Percentiles rank a stretch among this genome's conserved stretches.
Conservation (phyloP, 2,329 filamentous ascomycete species). For the Cladosporium sp. region DNA sequence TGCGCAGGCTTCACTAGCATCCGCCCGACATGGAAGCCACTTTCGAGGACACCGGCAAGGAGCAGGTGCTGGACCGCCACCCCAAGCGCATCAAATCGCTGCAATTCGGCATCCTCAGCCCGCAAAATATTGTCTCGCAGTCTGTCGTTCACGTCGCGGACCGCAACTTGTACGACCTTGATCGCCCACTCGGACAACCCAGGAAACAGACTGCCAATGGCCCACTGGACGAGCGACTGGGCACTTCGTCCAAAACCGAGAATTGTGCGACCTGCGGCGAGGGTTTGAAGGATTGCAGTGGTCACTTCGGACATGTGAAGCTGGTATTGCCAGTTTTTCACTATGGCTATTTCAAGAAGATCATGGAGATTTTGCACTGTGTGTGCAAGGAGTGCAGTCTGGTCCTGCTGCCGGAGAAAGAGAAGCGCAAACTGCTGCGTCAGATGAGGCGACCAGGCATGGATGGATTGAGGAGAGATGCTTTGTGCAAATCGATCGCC, state of each 20-base stretch:
- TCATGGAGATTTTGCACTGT: slow-evolving; percentile 85
- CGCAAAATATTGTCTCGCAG: slow-evolving; percentile 89
- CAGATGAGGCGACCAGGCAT: slow-evolving; percentile 75
- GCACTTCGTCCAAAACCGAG: slow-evolving; percentile 78
- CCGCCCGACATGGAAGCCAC: slow-evolving; percentile 10
- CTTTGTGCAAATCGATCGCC: slow-evolving; percentile 82
- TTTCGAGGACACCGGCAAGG: slow-evolving; percentile 51
- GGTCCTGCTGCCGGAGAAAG: slow-evolving; percentile 75
- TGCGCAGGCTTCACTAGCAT: slow-evolving; percentile 11
- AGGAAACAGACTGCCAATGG: slow-evolving; percentile 75
- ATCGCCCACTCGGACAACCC: slow-evolving; percentile 47
- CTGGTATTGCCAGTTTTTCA: slow-evolving; percentile 91
- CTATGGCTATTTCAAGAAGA: slow-evolving; percentile 91
- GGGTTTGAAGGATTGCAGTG: slow-evolving; percentile 77
- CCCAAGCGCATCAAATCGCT: slow-evolving; percentile 91
- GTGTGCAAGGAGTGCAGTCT: slow-evolving; percentile 92
- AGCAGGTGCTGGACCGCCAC: slow-evolving; percentile 82
- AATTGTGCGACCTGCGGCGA: slow-evolving; percentile 80
- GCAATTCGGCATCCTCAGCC: slow-evolving; percentile 87
- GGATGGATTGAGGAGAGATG: slow-evolving; percentile 80
- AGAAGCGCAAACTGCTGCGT: slow-evolving; percentile 72
- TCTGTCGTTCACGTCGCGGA: slow-evolving; percentile 93
- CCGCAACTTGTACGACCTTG: slow-evolving; percentile 86
- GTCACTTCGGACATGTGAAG: slow-evolving; percentile 91
- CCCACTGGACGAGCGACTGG: slow-evolving; percentile 81